Evolutionary conservation across 2,329 filamentous ascomycete genomes (phyloP), one percentile per base, ranked within the genome.

Genomic region (Neurospora sp.): DNA sequence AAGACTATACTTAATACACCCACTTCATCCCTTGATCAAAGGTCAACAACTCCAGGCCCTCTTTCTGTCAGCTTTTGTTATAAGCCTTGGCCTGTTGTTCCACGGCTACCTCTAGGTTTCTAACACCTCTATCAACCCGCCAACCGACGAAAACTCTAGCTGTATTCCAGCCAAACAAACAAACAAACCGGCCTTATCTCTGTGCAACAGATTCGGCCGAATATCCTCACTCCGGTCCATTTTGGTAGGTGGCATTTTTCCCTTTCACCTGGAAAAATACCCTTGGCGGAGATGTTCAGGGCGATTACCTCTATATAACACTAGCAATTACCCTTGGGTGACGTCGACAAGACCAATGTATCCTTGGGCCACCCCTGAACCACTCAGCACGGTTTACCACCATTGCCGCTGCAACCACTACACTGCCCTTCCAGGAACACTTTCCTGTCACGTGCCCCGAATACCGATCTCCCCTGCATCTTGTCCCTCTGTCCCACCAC

Each of bases 31-130:
- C 67, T 62, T 36, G 52, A 68, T 58, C 17, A 39, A 68, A 70
- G 71, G 68, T 68, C 72, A 73, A 74, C 73, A 70, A 73, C 74
- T 75, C 74, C 73, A 71, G 69, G 73, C 70, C 71, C 70, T 70
- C 69, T n/a, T 58, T 62, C 52, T 62, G 72, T 68, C 42, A 72
- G 69, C 68, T 69, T 72, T 73, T 73, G 67, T 28, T 46, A 28
- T 28, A 68, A 52, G 43, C 28, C 52, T 62, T 66, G 43, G 33
- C 42, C 43, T 23, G 17, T 38, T 58, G 28, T 68, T 62, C 42
- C 52, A 33, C 19, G 23, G 33, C 13, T 17, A 28, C 28, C 28
- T 28, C 28, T 28, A 15, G 43, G 43, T 52, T 11, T 28, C 19
- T 52, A 28, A 33, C 28, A 36, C 28, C 52, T 62, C 19, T 62